phyloP scores from a whole-genome alignment of 1,284 basidiomycete genomes.

The Singerocomus inundabilis region DNA sequence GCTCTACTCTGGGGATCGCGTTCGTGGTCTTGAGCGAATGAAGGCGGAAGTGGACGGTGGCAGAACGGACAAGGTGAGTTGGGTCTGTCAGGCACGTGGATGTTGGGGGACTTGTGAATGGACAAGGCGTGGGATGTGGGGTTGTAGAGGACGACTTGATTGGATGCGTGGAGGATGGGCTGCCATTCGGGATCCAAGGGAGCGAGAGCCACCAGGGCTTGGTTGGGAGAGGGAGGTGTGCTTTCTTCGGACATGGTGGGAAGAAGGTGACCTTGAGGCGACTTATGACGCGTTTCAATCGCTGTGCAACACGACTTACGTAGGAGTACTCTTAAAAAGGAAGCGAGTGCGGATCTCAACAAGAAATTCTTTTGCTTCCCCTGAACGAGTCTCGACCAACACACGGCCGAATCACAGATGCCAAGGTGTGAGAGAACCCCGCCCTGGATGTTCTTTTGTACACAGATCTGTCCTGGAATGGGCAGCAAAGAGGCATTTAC shows the following conservation, averaged over 20 bases:
- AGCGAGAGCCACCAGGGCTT: slow-evolving; percentile 30
- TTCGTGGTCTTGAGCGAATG: slow-evolving; percentile 23
- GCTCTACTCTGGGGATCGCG: slow-evolving; percentile 47
- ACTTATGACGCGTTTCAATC: too few relatives aligned
- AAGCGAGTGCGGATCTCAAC: too few relatives aligned
- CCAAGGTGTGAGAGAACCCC: too few relatives aligned
- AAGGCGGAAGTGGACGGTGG: slow-evolving; percentile 51
- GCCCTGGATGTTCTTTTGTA: too few relatives aligned
- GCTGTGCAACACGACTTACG: too few relatives aligned
- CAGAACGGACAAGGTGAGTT: slow-evolving; percentile 66
- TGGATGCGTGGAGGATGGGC: slow-evolving; percentile 72
- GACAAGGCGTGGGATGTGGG: slow-evolving; percentile 82
- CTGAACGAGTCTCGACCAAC: too few relatives aligned
- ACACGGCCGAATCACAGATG: too few relatives aligned
- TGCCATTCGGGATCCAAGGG: slow-evolving; percentile 49
- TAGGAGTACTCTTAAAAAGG: too few relatives aligned
- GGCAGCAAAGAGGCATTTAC: too few relatives aligned
- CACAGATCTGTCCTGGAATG: too few relatives aligned
- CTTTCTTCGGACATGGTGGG: slow-evolving; percentile 33
- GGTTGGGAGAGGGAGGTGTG: slow-evolving; percentile 30
- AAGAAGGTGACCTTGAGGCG: too few relatives aligned
- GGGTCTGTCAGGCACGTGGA: slow-evolving; percentile 23
- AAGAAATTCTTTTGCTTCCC: too few relatives aligned
- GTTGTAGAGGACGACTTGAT: slow-evolving; percentile 88
- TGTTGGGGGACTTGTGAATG: slow-evolving; percentile 46